Evolutionary conservation across 192 early-diverging fungal genomes (phyloP), one percentile per base, ranked within the genome.

Genomic region (Geranomyces variabilis): DNA sequence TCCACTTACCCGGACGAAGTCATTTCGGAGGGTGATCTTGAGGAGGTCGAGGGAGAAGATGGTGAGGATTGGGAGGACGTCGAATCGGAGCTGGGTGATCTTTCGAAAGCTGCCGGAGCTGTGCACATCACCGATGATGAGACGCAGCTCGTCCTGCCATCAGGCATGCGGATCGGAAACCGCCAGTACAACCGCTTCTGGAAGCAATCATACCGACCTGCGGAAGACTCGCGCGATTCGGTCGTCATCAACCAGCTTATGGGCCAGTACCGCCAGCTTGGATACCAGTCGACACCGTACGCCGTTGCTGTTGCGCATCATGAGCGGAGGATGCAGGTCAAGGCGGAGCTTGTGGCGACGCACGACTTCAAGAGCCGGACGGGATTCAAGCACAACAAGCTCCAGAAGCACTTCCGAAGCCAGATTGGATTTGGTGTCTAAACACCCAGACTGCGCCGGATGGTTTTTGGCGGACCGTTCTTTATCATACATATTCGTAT

Each of bases 61-160:
- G 61, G 33, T 4, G 67, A 67, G 22, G 65, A 77, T 15, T 75
- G 83, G 36, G 79, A 77, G 7, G 75, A 81, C 28, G 76, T 62
- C 29, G 76, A 73, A 8, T 63, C 49, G 41, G 76, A 79, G 26
- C 73, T 76, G 43, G 78, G 79, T 28, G 77, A 78, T 19, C 36
- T 75, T 45, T 26, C 71, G 22, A 45, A 55, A 14, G 61, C 71
- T 10, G 45, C 61, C 1, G 55, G 73, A 29, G 17, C 64, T 47
- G 41, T 76, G 62, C 67, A 64, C 5, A 72, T 94, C 49, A 88
- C 85, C 22, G 90, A 90, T 30, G 92, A 97, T 77, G 92, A 92
- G 56, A 88, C 91, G 45, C 90, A 93, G 75, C 81, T 99, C 45
- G 83, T 95, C 41, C 83, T 99, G 46, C 95, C 97, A 21, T 91